Evolutionary conservation across 768 basidiomycete species (phyloP).

Genomic region (Hydnomerulius pinastri): DNA sequence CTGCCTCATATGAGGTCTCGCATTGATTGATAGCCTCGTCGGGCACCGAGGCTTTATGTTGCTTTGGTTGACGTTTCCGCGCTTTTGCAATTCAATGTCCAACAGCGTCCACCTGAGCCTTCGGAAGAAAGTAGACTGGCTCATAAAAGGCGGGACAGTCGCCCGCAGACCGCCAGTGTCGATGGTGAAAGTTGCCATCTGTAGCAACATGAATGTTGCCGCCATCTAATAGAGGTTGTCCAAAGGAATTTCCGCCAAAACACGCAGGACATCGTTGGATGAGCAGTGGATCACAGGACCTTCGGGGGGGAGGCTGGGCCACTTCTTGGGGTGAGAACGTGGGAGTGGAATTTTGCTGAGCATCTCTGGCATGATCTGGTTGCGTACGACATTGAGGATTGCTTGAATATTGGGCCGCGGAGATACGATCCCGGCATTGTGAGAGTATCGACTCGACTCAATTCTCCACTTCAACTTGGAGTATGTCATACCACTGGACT

Average conservation of each 20-base stretch:
- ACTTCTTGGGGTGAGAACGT: background rate
- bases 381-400: background rate
- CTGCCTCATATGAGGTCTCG: slow-evolving; percentile 33
- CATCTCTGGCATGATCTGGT: background rate
- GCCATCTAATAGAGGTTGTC: slow-evolving; percentile 16
- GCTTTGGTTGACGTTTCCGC: slow-evolving; percentile 18
- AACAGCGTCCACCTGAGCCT: slow-evolving; percentile 33
- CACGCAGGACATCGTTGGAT: slow-evolving; percentile 35
- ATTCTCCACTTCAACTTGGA: slow-evolving; percentile 17
- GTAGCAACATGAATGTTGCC: slow-evolving; percentile 38
- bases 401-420: background rate
- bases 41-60: slow-evolving; percentile 21
- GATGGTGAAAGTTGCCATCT: slow-evolving; percentile 44
- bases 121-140: slow-evolving; percentile 33
- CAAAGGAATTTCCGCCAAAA: slow-evolving; percentile 15
- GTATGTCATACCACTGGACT: slow-evolving; percentile 32
- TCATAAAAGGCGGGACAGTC: slow-evolving; percentile 36
- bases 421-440: background rate
- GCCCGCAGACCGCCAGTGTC: slow-evolving; percentile 31
- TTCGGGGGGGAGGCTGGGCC: background rate
- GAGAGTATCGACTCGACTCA: slow-evolving; percentile 9
- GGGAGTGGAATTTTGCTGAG: background rate
- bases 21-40: slow-evolving; percentile 38
- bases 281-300: background rate
- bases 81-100: slow-evolving; percentile 27